These are phyloP conservation scores for Agrostemma githago DNA, from an alignment of 148 eudicot genomes.

Conservation along the genomic window DNA sequence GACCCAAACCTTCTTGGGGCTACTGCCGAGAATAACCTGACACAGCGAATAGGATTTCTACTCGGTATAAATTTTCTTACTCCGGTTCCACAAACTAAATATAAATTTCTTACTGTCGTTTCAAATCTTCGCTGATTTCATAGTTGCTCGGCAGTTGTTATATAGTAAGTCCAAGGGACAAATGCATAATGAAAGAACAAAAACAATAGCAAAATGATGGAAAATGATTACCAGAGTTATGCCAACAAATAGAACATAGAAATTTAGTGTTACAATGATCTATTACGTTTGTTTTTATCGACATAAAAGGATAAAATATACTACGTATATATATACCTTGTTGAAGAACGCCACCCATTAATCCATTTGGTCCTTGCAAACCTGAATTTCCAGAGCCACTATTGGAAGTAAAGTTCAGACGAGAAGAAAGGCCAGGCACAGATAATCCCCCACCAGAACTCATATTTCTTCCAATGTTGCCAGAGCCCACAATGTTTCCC, in stretches of 20 bases:
- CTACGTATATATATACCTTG: slow-evolving; percentile 49
- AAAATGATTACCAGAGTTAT: neutral
- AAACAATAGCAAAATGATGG: neutral
- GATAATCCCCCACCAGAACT: slow-evolving; percentile 86
- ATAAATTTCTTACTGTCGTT: neutral
- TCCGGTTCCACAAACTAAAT: neutral
- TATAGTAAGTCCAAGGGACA: neutral
- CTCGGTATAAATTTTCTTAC: neutral
- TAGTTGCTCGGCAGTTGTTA: neutral
- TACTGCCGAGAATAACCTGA: neutral
- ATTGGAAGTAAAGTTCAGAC: slow-evolving; percentile 58
- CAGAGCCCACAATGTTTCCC: slow-evolving; percentile 71
- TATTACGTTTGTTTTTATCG: neutral
- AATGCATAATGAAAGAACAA: neutral
- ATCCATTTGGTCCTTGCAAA: slow-evolving; percentile 74
- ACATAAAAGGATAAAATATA: neutral
- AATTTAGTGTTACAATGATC: neutral
- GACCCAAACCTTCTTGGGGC: neutral
- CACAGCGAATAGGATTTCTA: neutral
- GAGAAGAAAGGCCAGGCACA: slow-evolving; percentile 78
- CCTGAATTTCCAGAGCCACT: slow-evolving; percentile 71
- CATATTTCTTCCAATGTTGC: slow-evolving; percentile 67
- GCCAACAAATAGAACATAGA: neutral
- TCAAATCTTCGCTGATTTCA: neutral
- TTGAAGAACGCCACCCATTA: slow-evolving; percentile 80